phyloP scores from a whole-genome alignment of 495 filamentous ascomycete genomes.

The Hypoxylon perforatum region DNA sequence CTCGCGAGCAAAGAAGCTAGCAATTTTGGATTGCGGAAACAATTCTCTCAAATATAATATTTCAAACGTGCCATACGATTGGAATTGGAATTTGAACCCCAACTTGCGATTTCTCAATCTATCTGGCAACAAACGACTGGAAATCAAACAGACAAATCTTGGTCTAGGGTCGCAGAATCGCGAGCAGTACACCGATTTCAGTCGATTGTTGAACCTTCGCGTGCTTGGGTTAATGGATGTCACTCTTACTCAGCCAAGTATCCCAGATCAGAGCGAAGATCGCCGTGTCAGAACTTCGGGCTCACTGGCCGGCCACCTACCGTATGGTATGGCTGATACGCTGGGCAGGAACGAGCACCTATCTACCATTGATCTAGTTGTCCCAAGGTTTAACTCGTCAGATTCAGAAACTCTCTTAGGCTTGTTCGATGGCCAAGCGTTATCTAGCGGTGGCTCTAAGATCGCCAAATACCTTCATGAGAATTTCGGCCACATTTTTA shows the following conservation, averaged over 20 bases:
- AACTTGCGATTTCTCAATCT: constrained; percentile 95
- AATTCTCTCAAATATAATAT: constrained; percentile 99
- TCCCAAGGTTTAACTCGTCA: constrained; percentile 90
- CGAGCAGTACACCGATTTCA: constrained; percentile 91
- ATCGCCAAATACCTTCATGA: constrained; percentile 97
- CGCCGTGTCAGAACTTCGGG: constrained; percentile 95
- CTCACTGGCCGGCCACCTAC: constrained; percentile 83
- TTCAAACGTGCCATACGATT: constrained; percentile 98
- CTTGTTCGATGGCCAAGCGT: constrained; percentile 91
- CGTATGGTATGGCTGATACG: constrained; percentile 98
- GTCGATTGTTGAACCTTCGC: constrained; percentile 82
- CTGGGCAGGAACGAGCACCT: constrained; percentile 92
- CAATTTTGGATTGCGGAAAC: constrained; percentile 93
- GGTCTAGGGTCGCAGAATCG: constrained; percentile 62
- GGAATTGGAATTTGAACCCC: constrained; percentile 99
- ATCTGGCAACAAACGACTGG: constrained; percentile 94
- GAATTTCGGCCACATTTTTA: constrained; percentile 86
- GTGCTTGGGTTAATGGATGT: constrained; percentile 98
- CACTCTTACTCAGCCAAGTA: constrained; percentile 84
- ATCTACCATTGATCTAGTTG: constrained; percentile 97
- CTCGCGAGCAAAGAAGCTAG: constrained; percentile 88
- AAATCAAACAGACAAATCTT: constrained; percentile 84
- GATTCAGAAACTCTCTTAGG: constrained; percentile 91
- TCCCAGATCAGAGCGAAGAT: constrained; percentile 95
- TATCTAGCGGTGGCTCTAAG: constrained; percentile 88